phyloP scores from a whole-genome alignment of 805 yeast species.

The Saturnispora saitoi region DNA sequence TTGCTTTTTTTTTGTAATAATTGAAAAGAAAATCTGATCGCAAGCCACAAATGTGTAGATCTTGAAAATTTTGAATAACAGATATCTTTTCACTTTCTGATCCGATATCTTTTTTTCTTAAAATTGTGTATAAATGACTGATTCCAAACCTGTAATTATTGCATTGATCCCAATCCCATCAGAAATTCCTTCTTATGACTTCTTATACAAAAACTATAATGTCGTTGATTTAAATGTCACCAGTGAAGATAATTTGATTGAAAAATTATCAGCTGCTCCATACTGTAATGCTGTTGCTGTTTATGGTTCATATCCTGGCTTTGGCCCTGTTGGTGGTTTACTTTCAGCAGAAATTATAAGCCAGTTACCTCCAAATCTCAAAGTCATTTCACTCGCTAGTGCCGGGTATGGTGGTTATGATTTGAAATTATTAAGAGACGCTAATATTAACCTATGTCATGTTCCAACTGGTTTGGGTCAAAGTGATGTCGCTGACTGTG shows the following conservation, averaged over 20 bases:
- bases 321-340: conserved; percentile 38
- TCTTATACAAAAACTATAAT: conserved; percentile 34
- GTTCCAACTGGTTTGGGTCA: conserved; percentile 42
- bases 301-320: conserved; percentile 45
- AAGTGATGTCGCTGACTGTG: conserved; percentile 70
- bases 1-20: no score
- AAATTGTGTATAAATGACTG: neutral
- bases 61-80: no score
- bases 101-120: neutral
- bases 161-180: conserved; percentile 44
- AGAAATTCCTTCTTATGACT: conserved; percentile 37
- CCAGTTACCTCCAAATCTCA: conserved; percentile 35
- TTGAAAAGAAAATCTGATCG: no score
- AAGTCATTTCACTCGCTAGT: conserved; percentile 46
- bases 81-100: neutral
- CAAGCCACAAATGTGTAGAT: no score
- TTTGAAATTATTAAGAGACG: conserved; percentile 26
- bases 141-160: conserved; percentile 27
- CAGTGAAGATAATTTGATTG: conserved; percentile 31
- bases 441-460: conserved; percentile 48
- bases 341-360: conserved; percentile 31
- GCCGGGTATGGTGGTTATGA: conserved; percentile 42
- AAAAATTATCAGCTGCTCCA: conserved; percentile 31
- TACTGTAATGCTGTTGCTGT: conserved; percentile 35
- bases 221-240: conserved; percentile 34